Conservation (phyloP, 371 early-diverging fungal genomes). For the Haplosporangium sp. region DNA sequence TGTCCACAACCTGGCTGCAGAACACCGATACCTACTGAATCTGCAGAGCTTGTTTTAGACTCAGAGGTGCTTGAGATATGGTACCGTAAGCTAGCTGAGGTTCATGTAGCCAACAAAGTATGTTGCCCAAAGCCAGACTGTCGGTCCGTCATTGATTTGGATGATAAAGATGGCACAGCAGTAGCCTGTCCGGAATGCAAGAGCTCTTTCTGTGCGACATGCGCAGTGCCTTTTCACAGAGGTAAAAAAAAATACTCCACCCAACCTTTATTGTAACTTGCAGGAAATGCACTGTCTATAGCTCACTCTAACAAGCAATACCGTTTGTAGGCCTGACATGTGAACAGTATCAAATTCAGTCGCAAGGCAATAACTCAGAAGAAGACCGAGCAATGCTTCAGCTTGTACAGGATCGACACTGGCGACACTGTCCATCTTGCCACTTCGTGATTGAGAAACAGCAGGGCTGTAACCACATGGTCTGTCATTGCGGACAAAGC, state of each 20-base stretch:
- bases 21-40: constrained; percentile 47
- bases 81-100: constrained; percentile 53
- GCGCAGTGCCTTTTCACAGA: constrained; percentile 52
- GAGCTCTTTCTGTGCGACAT: constrained; percentile 49
- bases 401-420: constrained; percentile 48
- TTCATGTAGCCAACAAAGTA: constrained; percentile 54
- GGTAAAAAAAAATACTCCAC: constrained; percentile 18
- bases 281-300: not conserved
- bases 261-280: no score
- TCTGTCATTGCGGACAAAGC: constrained; percentile 54
- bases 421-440: constrained; percentile 54
- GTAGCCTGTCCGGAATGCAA: constrained; percentile 52
- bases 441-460: constrained; percentile 55
- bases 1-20: constrained; percentile 53
- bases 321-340: constrained; percentile 30
- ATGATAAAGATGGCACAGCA: constrained; percentile 51
- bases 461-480: constrained; percentile 51
- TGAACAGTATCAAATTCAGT: constrained; percentile 37
- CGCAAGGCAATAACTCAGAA: constrained; percentile 34
- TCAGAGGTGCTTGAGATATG: constrained; percentile 31
- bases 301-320: not conserved
- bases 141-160: constrained; percentile 47
- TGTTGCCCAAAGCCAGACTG: constrained; percentile 49
- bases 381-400: constrained; percentile 53
- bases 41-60: constrained; percentile 46